Conservation (phyloP, 2,329 filamentous ascomycete species). For the Fusarium armeniacum region DNA sequence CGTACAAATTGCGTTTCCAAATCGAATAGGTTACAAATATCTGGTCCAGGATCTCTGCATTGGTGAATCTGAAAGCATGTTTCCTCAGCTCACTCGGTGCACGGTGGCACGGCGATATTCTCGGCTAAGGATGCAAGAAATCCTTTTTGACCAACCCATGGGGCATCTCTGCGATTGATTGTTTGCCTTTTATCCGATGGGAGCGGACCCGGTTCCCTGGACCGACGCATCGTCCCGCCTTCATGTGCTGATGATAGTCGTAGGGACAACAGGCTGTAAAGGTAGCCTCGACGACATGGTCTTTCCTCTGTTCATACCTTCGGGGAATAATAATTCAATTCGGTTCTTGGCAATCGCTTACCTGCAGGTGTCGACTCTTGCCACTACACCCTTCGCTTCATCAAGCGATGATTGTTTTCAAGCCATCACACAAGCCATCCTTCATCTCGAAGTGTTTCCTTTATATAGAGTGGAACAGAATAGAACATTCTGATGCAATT, state of each 20-base stretch:
- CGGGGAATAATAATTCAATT: constrained; percentile 6
- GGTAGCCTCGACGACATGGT: neutral
- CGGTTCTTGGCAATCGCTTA: constrained; percentile 28
- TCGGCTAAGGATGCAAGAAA: constrained; percentile 13
- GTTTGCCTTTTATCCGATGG: constrained; percentile 15
- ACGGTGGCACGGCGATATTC: constrained; percentile 20
- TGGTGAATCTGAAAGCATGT: constrained; percentile 3
- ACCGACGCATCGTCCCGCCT: constrained; percentile 10
- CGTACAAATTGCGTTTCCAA: constrained; percentile 35
- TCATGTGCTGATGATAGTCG: constrained; percentile 7
- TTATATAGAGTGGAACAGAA: constrained; percentile 6
- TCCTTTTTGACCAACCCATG: constrained; percentile 3
- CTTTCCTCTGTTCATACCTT: neutral
- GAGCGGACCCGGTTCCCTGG: constrained; percentile 4
- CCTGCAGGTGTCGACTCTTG: constrained; percentile 14
- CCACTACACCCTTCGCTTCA: constrained; percentile 22
- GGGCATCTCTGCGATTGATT: constrained; percentile 12
- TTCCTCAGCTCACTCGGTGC: constrained; percentile 7
- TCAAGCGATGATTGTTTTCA: constrained; percentile 29
- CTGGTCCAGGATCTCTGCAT: constrained; percentile 4
- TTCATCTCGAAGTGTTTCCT: constrained; percentile 29
- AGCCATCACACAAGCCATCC: constrained; percentile 27
- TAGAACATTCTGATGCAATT: constrained; percentile 23
- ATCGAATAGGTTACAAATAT: constrained; percentile 31
- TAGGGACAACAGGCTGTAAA: neutral